Evolutionary conservation across 106 monocot genomes (phyloP).

Genomic region (Platanthera zijinensis): DNA sequence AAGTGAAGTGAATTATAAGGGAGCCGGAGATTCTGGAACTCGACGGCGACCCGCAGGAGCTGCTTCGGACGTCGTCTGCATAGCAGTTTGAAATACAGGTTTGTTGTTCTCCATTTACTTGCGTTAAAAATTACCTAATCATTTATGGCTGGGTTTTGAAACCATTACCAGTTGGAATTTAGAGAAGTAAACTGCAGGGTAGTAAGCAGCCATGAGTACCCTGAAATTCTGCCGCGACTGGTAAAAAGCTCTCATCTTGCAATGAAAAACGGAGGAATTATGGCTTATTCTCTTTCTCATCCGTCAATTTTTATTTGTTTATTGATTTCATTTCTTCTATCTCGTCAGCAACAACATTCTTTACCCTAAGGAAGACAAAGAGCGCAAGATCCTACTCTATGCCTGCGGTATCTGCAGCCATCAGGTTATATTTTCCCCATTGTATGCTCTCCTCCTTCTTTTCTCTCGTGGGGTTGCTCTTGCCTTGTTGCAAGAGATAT

Average conservation of each 20-base stretch:
- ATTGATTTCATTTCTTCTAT: background rate
- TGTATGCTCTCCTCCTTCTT: too few relatives aligned
- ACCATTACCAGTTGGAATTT: background rate
- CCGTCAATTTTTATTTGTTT: too few relatives aligned
- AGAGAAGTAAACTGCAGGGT: background rate
- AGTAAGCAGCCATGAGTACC: slow-evolving; percentile 13
- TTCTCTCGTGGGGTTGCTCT: background rate
- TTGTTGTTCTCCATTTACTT: too few relatives aligned
- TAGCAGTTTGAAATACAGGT: too few relatives aligned
- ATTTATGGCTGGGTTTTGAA: background rate
- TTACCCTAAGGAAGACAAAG: slow-evolving; percentile 27
- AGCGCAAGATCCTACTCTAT: slow-evolving; percentile 24
- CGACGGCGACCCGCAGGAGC: too few relatives aligned
- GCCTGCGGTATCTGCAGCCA: slow-evolving; percentile 26
- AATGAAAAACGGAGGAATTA: background rate
- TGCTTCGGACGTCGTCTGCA: too few relatives aligned
- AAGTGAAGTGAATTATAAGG: too few relatives aligned
- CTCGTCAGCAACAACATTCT: slow-evolving; percentile 20
- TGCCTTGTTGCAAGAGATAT: background rate
- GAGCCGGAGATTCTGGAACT: too few relatives aligned
- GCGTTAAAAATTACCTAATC: too few relatives aligned
- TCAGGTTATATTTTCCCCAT: slow-evolving; percentile 8
- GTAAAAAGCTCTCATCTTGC: background rate
- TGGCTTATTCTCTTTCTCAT: too few relatives aligned
- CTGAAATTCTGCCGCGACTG: slow-evolving; percentile 24